A percentile compares a stretch with the other conserved stretches of the same genome.
Conservation (phyloP, 83 land plant species). For the Picea mariana region DNA sequence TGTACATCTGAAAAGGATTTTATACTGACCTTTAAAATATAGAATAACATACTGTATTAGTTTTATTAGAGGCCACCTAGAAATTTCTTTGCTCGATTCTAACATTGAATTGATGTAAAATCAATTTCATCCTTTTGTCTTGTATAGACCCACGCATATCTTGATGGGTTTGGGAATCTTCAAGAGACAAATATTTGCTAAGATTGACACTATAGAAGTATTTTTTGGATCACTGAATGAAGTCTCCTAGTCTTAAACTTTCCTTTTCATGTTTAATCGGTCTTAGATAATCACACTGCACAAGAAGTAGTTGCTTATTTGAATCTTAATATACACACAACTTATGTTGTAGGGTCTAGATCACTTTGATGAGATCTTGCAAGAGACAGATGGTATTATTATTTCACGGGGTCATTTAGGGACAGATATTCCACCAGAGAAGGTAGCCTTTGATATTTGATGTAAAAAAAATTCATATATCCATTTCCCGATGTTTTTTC, state of each 20-base stretch:
- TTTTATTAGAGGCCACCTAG: too few relatives aligned
- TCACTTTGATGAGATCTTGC: slow-evolving; percentile 89
- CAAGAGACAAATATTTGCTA: slow-evolving; percentile 82
- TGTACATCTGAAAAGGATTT: too few relatives aligned
- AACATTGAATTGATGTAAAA: neutral
- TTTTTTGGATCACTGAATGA: neutral
- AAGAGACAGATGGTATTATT: slow-evolving; percentile 95
- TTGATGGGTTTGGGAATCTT: slow-evolving; percentile 52
- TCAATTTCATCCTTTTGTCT: neutral
- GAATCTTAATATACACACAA: neutral
- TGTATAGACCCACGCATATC: slow-evolving; percentile 3
- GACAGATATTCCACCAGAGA: slow-evolving; percentile 90
- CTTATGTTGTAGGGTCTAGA: slow-evolving; percentile 57
- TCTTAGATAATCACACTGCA: too few relatives aligned
- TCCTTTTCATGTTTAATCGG: neutral
- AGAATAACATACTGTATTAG: too few relatives aligned
- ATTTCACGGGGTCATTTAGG: slow-evolving; percentile 94
- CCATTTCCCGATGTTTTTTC: too few relatives aligned
- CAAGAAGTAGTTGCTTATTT: neutral
- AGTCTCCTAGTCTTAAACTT: neutral
- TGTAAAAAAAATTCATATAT: too few relatives aligned
- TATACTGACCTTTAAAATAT: too few relatives aligned
- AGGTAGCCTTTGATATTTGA: slow-evolving; percentile 33
- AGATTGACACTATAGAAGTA: slow-evolving; percentile 87
- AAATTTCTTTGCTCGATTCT: too few relatives aligned